phyloP scores from a whole-genome alignment of 495 filamentous ascomycete species.

The Sordaria brevicollis region DNA sequence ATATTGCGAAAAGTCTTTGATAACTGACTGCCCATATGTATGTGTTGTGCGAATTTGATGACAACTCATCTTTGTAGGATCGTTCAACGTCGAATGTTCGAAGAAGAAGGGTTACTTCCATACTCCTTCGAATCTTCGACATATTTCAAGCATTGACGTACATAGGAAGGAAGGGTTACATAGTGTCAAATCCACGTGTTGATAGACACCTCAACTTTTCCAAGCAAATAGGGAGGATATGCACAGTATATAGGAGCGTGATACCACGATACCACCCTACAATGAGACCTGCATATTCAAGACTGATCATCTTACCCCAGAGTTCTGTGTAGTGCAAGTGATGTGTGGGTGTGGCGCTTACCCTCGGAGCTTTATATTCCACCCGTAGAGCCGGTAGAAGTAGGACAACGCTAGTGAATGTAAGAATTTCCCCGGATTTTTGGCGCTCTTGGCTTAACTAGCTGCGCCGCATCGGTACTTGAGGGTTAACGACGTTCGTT shows the following conservation, averaged over 20 bases:
- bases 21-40: background rate
- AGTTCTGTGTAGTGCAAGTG: background rate
- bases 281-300: background rate
- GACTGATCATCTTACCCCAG: background rate
- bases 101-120: background rate
- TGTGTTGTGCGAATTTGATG: background rate
- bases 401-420: too few species aligned
- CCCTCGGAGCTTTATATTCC: background rate
- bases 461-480: background rate
- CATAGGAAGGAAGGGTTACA: background rate
- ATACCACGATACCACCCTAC: background rate
- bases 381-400: too few species aligned
- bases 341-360: background rate
- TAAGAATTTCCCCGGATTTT: background rate
- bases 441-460: background rate
- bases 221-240: background rate
- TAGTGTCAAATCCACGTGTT: background rate
- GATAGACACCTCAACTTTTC: background rate
- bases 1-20: too few species aligned
- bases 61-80: background rate
- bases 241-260: too few species aligned
- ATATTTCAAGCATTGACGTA: too few species aligned
- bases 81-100: background rate
- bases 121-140: background rate
- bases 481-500: background rate